These are phyloP conservation scores for Apophysomyces sp. DNA, from an alignment of 371 early-diverging fungal genomes.

Conservation along the genomic window DNA sequence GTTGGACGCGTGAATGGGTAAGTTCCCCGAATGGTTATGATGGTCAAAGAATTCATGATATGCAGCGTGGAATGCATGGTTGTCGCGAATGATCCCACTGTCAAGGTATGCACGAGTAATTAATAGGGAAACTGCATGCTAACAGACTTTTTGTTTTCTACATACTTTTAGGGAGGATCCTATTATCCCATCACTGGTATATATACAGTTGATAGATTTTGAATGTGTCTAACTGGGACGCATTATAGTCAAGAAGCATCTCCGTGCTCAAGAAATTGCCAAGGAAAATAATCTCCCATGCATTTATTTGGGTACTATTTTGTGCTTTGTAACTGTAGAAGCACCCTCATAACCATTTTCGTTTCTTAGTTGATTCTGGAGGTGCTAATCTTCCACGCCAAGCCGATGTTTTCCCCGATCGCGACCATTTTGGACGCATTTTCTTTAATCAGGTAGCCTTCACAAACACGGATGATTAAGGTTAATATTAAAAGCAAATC, in stretches of 20 bases:
- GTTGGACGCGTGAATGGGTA: conserved; percentile 94
- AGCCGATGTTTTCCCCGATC: conserved; percentile 96
- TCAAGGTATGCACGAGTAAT: conserved; percentile 53
- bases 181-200: conserved; percentile 93
- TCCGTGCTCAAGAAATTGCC: conserved; percentile 98
- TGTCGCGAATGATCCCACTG: conserved; percentile 94
- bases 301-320: conserved; percentile 78
- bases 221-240: not conserved
- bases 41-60: not conserved
- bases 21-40: not conserved
- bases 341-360: not conserved
- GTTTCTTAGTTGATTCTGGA: conserved; percentile 88
- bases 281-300: conserved; percentile 93
- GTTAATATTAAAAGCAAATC: not conserved
- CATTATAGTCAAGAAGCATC: conserved; percentile 90
- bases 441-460: conserved; percentile 84
- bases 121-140: not conserved
- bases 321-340: not conserved
- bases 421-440: conserved; percentile 97
- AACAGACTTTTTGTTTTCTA: not conserved
- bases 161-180: conserved; percentile 92
- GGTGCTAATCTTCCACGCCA: conserved; percentile 97
- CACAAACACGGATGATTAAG: not conserved
- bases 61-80: conserved; percentile 90
- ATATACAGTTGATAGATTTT: not conserved